Percentiles rank a stretch among this genome's conserved stretches.
Conservation (phyloP, 805 yeast species). For the Candida ascalaphidarum region DNA sequence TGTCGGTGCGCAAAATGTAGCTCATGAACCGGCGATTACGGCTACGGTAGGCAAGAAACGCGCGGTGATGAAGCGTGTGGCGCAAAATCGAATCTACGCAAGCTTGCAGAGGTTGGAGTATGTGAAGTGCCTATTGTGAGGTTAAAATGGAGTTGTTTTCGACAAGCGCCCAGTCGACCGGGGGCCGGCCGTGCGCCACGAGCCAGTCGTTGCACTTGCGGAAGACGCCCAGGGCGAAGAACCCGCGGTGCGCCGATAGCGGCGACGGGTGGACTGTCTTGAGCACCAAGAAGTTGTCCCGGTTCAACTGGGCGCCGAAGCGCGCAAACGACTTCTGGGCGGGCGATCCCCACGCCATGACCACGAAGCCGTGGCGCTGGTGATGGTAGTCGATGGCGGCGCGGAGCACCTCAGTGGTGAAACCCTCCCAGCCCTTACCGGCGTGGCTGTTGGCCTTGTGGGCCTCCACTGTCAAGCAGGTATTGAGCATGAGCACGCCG, state of each 20-base stretch:
- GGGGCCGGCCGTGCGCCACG: constrained; percentile 21
- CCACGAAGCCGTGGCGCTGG: constrained; percentile 44
- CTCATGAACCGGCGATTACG: too few relatives aligned
- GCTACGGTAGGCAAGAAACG: too few relatives aligned
- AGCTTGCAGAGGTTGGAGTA: too few relatives aligned
- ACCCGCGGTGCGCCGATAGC: constrained; percentile 77
- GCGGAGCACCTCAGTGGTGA: constrained; percentile 66
- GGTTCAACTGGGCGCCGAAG: constrained; percentile 13
- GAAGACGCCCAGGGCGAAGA: constrained; percentile 72
- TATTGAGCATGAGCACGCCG: constrained; percentile 83
- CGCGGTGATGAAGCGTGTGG: too few relatives aligned
- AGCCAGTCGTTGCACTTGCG: constrained; percentile 75
- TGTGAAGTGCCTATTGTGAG: too few relatives aligned
- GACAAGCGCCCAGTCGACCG: constrained; percentile 59
- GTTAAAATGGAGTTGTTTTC: too few relatives aligned
- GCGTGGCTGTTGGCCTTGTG: constrained; percentile 93
- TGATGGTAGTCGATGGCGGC: constrained; percentile 42
- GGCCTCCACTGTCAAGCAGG: constrained; percentile 85
- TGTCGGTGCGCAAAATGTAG: too few relatives aligned
- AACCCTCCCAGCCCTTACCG: constrained; percentile 83
- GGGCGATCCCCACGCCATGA: constrained; percentile 78
- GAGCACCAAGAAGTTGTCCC: constrained; percentile 40
- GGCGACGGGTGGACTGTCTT: constrained; percentile 93
- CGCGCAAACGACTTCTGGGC: constrained; percentile 54
- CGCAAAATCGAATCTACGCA: too few relatives aligned